Evolutionary conservation across 176 grass and related monocot genomes (phyloP), one percentile per base, ranked within the genome.

Genomic region (Avena eriantha): DNA sequence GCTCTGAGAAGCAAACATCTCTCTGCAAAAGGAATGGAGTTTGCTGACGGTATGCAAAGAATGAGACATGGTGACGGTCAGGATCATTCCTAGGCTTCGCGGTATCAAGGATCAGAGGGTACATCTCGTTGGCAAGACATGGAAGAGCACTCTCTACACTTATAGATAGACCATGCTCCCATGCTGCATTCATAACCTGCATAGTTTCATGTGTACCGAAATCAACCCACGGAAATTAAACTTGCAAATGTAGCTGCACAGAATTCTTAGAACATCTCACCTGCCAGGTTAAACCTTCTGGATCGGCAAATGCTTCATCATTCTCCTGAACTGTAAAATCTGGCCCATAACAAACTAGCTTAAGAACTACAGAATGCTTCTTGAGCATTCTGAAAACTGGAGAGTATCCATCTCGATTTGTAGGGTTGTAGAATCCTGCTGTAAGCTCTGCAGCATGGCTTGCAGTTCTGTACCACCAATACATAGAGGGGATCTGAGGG

Each of bases 391-490:
- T 81, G 60, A 95, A 90, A 77, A 98, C 69, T 65, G 92, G 84
- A 73, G 96, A 80, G 53, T 98, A 98, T 48, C 96, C 96, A 82
- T 98, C 92, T 82, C 86, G 86, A 73, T 95, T 98, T 84, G 93
- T 90, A 65, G 93, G 84, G 80, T 98, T 98, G 63, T 98, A 92
- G 76, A 92, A 98, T 70, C 96, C 96, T 70, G 96, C 96, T 0
- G 96, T 95, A 81, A 98, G 93, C 83, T 98, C 93, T 76, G 93
- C 88, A 36, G 96, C 93, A 86, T 98, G 96, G 75, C 96, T 98
- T 53, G 84, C 69, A 33, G 93, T 92, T 80, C 88, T 93, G 58
- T 95, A 95, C 89, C 91, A 95, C 95, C 96, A 98, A 82, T 92
- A 89, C 41, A 95, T 88, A 43, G 91, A 89, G 24, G 95, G 95